Percentiles rank a stretch among this genome's conserved stretches.
phyloP scores from a whole-genome alignment of 257 asterid species.

The Penstemon barbatus region DNA sequence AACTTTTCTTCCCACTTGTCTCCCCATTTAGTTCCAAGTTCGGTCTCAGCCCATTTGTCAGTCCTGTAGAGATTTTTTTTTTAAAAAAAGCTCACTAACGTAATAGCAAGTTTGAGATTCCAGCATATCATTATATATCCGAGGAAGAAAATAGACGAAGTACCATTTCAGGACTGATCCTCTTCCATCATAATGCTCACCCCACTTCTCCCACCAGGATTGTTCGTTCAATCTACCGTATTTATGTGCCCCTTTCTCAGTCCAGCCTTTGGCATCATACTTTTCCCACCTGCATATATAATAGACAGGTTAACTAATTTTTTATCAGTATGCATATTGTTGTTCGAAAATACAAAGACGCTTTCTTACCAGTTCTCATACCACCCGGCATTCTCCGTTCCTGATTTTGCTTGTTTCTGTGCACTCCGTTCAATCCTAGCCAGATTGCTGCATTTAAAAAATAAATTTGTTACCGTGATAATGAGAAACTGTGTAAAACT shows the following conservation, averaged over 20 bases:
- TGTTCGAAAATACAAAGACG: not conserved
- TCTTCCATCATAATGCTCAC: constrained; percentile 95
- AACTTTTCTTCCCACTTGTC: constrained; percentile 99
- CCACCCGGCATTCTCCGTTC: constrained; percentile 95
- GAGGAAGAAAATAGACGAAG: not conserved
- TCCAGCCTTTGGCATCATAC: constrained; percentile 97
- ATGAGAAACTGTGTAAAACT: not conserved
- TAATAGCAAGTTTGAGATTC: constrained; percentile 18
- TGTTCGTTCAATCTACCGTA: constrained; percentile 95
- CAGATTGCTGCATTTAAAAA: constrained; percentile 70
- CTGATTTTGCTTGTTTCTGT: constrained; percentile 98
- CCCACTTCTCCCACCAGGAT: constrained; percentile 99
- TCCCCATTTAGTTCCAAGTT: constrained; percentile 98
- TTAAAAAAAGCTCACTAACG: constrained; percentile 7
- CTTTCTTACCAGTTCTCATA: constrained; percentile 88
- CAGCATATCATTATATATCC: not conserved
- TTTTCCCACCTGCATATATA: constrained; percentile 89
- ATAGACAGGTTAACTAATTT: not conserved
- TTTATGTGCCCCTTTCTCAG: constrained; percentile 97
- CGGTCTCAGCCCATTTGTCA: constrained; percentile 99
- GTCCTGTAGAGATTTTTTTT: constrained; percentile 56
- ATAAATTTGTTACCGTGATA: not conserved
- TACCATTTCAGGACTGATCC: constrained; percentile 98
- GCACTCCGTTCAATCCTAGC: constrained; percentile 99
- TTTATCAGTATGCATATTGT: not conserved